These are phyloP conservation scores for Pythium rishiriense DNA, from an alignment of 352 stramenopile species.

Conservation along the genomic window DNA sequence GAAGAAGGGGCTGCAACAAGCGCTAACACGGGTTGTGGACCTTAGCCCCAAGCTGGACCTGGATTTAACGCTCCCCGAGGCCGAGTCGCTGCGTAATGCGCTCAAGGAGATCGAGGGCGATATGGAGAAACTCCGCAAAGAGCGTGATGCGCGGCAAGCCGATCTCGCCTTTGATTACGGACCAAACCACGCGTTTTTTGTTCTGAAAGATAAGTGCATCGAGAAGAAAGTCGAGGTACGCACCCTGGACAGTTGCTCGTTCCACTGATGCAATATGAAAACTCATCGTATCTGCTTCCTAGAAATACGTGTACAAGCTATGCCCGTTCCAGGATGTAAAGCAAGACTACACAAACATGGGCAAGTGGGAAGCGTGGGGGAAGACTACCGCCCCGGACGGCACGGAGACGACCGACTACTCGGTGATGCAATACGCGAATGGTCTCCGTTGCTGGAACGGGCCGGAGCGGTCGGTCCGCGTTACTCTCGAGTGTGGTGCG, in stretches of 20 bases:
- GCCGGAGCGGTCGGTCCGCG: conserved; percentile 72
- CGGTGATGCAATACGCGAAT: conserved; percentile 73
- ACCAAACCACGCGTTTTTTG: conserved; percentile 67
- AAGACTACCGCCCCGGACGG: conserved; percentile 9
- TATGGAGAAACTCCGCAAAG: conserved; percentile 54
- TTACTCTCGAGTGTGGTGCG: conserved; percentile 78
- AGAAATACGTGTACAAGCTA: conserved; percentile 90
- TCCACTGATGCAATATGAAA: background rate
- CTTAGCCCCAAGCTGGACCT: conserved; percentile 61
- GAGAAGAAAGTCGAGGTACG: conserved; percentile 74
- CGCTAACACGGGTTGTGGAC: background rate
- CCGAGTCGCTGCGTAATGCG: conserved; percentile 67
- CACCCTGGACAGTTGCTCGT: background rate
- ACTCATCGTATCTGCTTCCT: background rate
- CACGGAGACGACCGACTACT: conserved; percentile 34
- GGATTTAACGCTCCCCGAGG: conserved; percentile 52
- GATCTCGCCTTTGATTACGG: conserved; percentile 63
- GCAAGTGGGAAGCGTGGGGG: conserved; percentile 71
- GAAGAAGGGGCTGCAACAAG: too few species aligned
- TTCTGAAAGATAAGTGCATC: conserved; percentile 76
- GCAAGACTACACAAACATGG: conserved; percentile 79
- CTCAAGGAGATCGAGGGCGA: conserved; percentile 67
- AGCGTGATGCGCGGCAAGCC: conserved; percentile 42
- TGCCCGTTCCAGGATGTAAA: conserved; percentile 82
- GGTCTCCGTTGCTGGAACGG: conserved; percentile 93